Conservation (phyloP, 768 basidiomycete species). For the Tylopilus sp. region DNA sequence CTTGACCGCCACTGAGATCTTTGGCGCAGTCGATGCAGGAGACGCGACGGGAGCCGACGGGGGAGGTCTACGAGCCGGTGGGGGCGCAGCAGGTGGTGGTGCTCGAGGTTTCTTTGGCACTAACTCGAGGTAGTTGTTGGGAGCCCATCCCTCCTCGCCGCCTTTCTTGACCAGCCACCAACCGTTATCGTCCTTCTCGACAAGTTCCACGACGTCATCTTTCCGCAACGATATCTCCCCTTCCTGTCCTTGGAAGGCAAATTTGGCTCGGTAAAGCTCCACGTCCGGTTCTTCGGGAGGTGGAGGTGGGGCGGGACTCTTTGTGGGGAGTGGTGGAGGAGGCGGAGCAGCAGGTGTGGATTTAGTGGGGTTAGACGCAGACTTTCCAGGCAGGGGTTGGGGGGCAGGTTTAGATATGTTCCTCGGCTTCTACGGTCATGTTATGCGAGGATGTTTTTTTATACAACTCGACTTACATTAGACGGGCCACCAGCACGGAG, state of each 20-base stretch:
- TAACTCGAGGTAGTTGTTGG: conserved; percentile 87
- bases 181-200: conserved; percentile 91
- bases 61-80: conserved; percentile 49
- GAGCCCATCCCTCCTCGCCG: conserved; percentile 88
- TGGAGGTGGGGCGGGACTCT: conserved; percentile 48
- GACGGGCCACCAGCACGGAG: conserved; percentile 76
- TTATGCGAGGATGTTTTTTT: not conserved
- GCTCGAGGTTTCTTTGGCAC: conserved; percentile 64
- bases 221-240: conserved; percentile 90
- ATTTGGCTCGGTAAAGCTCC: conserved; percentile 83
- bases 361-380: conserved; percentile 31
- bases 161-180: conserved; percentile 97
- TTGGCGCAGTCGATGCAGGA: conserved; percentile 34
- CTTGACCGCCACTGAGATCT: conserved; percentile 34
- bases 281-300: conserved; percentile 60
- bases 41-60: conserved; percentile 40
- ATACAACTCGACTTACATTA: conserved; percentile 35
- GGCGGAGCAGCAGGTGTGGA: conserved; percentile 24
- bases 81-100: conserved; percentile 66
- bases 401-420: conserved; percentile 30
- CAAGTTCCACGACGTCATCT: conserved; percentile 87
- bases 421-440: conserved; percentile 42
- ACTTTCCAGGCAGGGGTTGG: conserved; percentile 60
- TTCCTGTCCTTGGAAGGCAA: conserved; percentile 87
- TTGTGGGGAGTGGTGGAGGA: conserved; percentile 40